A percentile compares a stretch with the other conserved stretches of the same genome.
These are phyloP conservation scores for Aspergillus haitiensis DNA, from an alignment of 495 filamentous ascomycete genomes.

Conservation along the genomic window DNA sequence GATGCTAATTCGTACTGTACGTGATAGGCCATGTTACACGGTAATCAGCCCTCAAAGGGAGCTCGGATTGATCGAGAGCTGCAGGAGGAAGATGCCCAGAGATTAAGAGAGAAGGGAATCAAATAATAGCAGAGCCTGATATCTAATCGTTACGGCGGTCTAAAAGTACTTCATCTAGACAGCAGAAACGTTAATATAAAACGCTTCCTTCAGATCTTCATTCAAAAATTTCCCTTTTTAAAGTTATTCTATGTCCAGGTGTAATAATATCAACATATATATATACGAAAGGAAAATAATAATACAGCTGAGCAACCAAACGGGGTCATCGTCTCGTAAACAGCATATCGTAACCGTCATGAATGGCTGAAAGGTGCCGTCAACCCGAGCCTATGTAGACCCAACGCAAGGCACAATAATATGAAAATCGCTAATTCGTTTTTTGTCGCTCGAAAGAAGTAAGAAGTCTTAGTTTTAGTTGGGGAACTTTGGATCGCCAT, in stretches of 20 bases:
- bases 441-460: neutral
- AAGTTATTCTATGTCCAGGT: constrained; percentile 2
- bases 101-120: constrained; percentile 60
- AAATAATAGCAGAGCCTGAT: constrained; percentile 35
- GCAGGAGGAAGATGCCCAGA: constrained; percentile 67
- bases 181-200: neutral
- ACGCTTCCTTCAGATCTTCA: neutral
- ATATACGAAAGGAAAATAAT: constrained; percentile 1
- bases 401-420: no score
- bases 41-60: constrained; percentile 68
- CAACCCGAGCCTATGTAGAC: no score
- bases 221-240: neutral
- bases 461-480: constrained; percentile 24
- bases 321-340: constrained; percentile 24
- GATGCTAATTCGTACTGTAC: constrained; percentile 11
- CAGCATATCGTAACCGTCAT: constrained; percentile 6
- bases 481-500: constrained; percentile 38
- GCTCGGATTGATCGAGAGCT: constrained; percentile 71
- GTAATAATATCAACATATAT: neutral
- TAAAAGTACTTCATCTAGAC: no score
- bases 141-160: neutral
- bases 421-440: no score
- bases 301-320: constrained; percentile 9
- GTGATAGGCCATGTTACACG: constrained; percentile 64
- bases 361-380: no score